Base-by-base conservation (phyloP, 108 stramenopile genomes). In the Chaetoceros tenuissimus region DNA sequence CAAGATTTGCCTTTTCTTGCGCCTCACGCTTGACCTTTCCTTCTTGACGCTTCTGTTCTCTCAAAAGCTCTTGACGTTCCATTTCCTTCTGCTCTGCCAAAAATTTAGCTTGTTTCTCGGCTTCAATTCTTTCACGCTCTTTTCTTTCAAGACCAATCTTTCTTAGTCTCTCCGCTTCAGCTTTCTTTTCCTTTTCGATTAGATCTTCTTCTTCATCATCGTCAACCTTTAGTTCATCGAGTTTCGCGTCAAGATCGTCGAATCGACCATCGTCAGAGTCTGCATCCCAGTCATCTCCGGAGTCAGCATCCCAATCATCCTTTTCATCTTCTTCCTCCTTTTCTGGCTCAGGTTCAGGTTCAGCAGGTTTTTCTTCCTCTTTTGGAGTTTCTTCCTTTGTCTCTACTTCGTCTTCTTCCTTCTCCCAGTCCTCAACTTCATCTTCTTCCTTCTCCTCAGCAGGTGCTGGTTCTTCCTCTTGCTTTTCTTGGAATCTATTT, bases 241-340 rank as follows among this genome's bases (percentile, higher is more conserved):
- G 69, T 27, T 81, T 73, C 25, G 72, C 73, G 56, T 71, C 85
- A 22, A 92, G 76, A 43, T 82, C 85, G 49, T 80, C 79, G 44
- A 92, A 76, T 52, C 80, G 84, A 24, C 80, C 81, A 28, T 79
- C 86, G 57, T 83, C 80, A 28, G 73, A 78, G 55, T 82, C 72
- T 8, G 85, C 85, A 57, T 86, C 82, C 89, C 85, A 88, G 48
- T 94, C 92, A 54, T 87, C 93, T 25, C 81, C 87, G 2, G 82
- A 83, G 28, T 80, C 82, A 48, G 71, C 85, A 34, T 84, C 84
- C 75, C 77, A 73, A 49, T 94, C 82, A 54, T 74, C 91, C 51
- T 50, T 67, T 34, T 57, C 64, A n/a, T 67, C 59, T 3, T 66
- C 72, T 40, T 72, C 64, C 8, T 67, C 68, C 19, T 68, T 51